Percentiles rank a stretch among this genome's conserved stretches.
These are phyloP conservation scores for Vitis hybrid DNA, from an alignment of 177 flowering plant genomes.

Conservation along the genomic window DNA sequence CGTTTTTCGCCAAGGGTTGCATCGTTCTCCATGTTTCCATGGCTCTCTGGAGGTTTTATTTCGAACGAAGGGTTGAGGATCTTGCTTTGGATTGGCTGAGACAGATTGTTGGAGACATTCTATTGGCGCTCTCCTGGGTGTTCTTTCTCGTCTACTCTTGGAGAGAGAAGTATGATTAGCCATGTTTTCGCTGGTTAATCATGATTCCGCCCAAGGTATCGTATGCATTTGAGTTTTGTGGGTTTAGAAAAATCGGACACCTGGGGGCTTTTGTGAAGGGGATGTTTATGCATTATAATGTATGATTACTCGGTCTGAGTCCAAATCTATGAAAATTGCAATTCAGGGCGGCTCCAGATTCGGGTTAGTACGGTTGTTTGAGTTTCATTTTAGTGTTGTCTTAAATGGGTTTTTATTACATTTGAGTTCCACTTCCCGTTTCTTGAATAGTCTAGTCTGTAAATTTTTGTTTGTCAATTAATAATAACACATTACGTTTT, in stretches of 20 bases:
- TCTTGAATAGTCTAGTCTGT: neutral
- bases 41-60: conserved; percentile 40
- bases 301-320: neutral
- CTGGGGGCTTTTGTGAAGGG: neutral
- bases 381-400: neutral
- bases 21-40: conserved; percentile 32
- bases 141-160: conserved; percentile 45
- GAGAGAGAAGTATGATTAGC: conserved; percentile 47
- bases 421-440: neutral
- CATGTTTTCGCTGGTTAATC: neutral
- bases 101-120: conserved; percentile 36
- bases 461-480: neutral
- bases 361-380: conserved; percentile 7
- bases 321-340: neutral
- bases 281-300: neutral
- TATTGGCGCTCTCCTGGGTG: conserved; percentile 36
- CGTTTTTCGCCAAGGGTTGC: conserved; percentile 45
- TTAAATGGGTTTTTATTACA: neutral
- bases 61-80: conserved; percentile 42
- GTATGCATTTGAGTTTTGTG: neutral
- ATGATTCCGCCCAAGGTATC: neutral
- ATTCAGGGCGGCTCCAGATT: neutral
- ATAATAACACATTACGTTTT: conserved; percentile 1
- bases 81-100: conserved; percentile 43
- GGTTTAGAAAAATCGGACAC: no score